Percentiles rank a stretch among this genome's conserved stretches.
These are phyloP conservation scores for Darksidea phi DNA, from an alignment of 495 filamentous ascomycete genomes.

Conservation along the genomic window DNA sequence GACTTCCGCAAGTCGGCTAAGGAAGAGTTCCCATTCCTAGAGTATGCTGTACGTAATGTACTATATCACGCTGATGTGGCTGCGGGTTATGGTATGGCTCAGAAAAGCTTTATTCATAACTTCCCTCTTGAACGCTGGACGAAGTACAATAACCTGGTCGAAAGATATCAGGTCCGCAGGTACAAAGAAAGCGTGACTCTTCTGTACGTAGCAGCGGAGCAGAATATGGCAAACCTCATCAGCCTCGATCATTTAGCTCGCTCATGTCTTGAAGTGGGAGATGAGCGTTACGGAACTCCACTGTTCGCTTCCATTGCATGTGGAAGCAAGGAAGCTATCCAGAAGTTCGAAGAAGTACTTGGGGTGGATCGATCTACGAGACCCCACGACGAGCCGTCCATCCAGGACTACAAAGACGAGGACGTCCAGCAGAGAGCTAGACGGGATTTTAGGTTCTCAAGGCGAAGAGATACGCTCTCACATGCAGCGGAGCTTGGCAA, in stretches of 20 bases:
- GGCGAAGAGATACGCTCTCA: background rate
- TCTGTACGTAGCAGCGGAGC: conserved; percentile 11
- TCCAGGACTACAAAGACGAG: background rate
- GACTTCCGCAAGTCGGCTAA: background rate
- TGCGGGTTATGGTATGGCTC: background rate
- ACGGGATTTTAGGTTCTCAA: background rate
- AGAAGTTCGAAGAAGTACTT: background rate
- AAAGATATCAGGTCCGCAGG: conserved; percentile 2
- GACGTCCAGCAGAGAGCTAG: background rate
- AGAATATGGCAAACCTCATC: conserved; percentile 10
- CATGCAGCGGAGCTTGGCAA: background rate
- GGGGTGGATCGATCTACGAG: background rate
- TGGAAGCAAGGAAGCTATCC: background rate
- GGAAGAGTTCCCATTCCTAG: conserved; percentile 5
- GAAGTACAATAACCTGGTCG: conserved; percentile 6
- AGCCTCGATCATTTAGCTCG: background rate
- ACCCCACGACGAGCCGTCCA: background rate
- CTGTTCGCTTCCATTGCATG: background rate
- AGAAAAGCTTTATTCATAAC: background rate
- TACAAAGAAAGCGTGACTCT: background rate
- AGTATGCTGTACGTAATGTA: conserved; percentile 13
- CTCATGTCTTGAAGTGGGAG: background rate
- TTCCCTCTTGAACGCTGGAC: conserved; percentile 10
- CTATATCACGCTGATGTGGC: conserved; percentile 17
- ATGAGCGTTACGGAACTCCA: conserved; percentile 5